These are phyloP conservation scores for Stephania japonica DNA, from an alignment of 164 flowering plant species.

Conservation along the genomic window DNA sequence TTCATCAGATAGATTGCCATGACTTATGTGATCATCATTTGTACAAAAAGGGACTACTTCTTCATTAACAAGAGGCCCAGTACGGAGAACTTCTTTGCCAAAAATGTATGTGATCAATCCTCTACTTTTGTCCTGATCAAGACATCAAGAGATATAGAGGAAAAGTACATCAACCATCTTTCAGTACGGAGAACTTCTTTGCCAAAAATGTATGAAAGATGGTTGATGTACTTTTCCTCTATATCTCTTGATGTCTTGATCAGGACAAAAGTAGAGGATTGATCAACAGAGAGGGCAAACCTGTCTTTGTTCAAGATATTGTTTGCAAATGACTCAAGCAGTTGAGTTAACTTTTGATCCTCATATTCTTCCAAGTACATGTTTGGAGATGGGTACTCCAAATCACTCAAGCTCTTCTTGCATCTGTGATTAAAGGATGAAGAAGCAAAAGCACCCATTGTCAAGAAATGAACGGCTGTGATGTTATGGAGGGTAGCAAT, in stretches of 20 bases:
- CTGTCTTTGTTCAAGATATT: not conserved
- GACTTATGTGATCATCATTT: not conserved
- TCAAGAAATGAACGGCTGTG: conserved; percentile 17
- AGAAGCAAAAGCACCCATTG: conserved; percentile 6
- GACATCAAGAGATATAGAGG: conserved; percentile 29
- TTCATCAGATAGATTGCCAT: not conserved
- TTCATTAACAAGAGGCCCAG: conserved; percentile 32
- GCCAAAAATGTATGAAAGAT: not conserved
- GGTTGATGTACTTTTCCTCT: conserved; percentile 26
- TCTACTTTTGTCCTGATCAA: conserved; percentile 20
- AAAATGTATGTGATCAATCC: not conserved
- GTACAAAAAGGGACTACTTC: conserved; percentile 1
- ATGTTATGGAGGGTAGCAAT: conserved; percentile 14
- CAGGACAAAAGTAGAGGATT: conserved; percentile 13
- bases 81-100: conserved; percentile 14
- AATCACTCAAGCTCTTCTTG: not conserved
- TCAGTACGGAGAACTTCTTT: too few species aligned
- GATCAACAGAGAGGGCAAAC: not conserved
- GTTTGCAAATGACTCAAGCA: not conserved
- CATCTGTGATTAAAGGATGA: conserved; percentile 8
- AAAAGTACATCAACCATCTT: conserved; percentile 19
- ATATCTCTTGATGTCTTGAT: conserved; percentile 26
- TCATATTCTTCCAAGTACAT: conserved; percentile 12
- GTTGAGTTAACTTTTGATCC: not conserved
- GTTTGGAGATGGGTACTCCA: conserved; percentile 14